A percentile compares a stretch with the other conserved stretches of the same genome.
Conservation (phyloP, 129 eudicot genomes). For the Flaveria robusta region DNA sequence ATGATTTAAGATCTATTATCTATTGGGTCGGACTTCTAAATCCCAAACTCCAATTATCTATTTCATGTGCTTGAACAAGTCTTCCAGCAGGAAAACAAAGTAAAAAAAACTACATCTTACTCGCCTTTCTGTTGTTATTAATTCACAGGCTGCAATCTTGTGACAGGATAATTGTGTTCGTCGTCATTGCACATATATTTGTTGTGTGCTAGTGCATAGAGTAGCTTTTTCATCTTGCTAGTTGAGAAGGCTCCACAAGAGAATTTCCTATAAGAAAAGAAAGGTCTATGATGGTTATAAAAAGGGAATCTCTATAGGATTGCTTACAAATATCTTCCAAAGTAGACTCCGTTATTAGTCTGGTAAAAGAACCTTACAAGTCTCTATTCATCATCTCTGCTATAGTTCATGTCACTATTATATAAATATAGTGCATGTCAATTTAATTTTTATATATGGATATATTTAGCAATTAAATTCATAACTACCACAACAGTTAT, state of each 20-base stretch:
- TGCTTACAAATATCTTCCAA: slow-evolving; percentile 9
- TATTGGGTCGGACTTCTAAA: neutral
- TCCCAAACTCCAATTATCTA: neutral
- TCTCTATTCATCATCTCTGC: neutral
- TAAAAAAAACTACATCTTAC: neutral
- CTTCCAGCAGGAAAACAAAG: neutral
- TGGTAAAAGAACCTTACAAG: slow-evolving; percentile 4
- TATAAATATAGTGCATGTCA: neutral
- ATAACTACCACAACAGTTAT: neutral
- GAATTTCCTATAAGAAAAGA: slow-evolving; percentile 6
- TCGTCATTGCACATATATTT: neutral
- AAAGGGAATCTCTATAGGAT: slow-evolving; percentile 1
- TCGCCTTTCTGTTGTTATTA: neutral
- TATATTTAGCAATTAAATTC: neutral
- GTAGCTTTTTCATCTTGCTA: slow-evolving; percentile 1
- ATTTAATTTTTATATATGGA: neutral
- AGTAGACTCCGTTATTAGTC: neutral
- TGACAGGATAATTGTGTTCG: neutral
- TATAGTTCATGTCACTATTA: neutral
- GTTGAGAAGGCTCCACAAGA: slow-evolving; percentile 16
- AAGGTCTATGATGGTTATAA: slow-evolving; percentile 8
- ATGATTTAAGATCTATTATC: neutral
- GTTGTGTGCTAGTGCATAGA: neutral
- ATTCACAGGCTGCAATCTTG: neutral
- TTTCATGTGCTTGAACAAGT: neutral